Evolutionary conservation across 1,284 basidiomycete genomes (phyloP).

Genomic region (Microbotryum lychnidis-dioicae): DNA sequence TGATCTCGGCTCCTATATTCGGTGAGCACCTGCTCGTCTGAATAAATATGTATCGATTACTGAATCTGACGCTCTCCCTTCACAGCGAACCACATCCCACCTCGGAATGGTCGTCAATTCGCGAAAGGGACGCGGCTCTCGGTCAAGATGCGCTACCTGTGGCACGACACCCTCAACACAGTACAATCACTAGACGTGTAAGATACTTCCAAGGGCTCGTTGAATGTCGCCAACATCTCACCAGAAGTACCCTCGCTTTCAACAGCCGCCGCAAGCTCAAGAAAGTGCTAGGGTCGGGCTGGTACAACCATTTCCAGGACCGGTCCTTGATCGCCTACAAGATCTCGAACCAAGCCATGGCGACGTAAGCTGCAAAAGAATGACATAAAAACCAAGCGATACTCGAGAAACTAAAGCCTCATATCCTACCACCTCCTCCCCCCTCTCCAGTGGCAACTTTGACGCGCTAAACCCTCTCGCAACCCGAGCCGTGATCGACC

Average conservation of each 20-base stretch:
- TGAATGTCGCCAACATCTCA: too few relatives aligned
- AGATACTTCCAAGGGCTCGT: not conserved
- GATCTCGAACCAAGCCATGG: slow-evolving; percentile 20
- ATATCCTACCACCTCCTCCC: not conserved
- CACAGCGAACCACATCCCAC: slow-evolving; percentile 28
- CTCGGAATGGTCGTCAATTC: slow-evolving; percentile 11
- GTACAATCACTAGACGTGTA: slow-evolving; percentile 14
- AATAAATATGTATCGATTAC: not conserved
- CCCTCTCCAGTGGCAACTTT: slow-evolving; percentile 20
- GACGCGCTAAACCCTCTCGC: slow-evolving; percentile 13
- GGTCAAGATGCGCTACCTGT: not conserved
- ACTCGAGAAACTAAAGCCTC: too few relatives aligned
- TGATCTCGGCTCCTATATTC: slow-evolving; percentile 17
- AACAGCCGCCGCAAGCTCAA: too few relatives aligned
- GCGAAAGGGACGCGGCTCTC: not conserved
- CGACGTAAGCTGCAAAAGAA: slow-evolving; percentile 10
- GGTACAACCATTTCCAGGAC: slow-evolving; percentile 18
- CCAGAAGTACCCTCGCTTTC: too few relatives aligned
- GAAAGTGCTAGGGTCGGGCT: slow-evolving; percentile 19
- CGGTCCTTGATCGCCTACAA: slow-evolving; percentile 17
- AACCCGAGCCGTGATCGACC: slow-evolving; percentile 15
- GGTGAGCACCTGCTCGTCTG: slow-evolving; percentile 2
- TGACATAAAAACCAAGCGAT: not conserved
- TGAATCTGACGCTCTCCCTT: not conserved
- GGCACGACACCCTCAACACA: slow-evolving; percentile 5